These are phyloP conservation scores for Paraconiothyrium brasiliense DNA, from an alignment of 2,329 filamentous ascomycete genomes.

Conservation along the genomic window DNA sequence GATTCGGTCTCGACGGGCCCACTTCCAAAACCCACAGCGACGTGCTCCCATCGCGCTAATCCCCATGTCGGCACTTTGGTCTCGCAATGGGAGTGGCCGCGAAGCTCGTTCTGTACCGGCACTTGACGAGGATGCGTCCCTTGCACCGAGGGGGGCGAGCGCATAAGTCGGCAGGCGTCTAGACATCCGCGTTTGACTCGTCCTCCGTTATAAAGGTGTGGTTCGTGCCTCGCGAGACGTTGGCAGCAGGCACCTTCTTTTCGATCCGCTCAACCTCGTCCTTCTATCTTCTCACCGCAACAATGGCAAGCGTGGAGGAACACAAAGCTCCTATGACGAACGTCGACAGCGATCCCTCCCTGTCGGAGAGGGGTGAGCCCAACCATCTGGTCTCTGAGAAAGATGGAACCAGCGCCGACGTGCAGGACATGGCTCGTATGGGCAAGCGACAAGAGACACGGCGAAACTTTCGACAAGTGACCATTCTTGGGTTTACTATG, in stretches of 20 bases:
- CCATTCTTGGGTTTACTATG: constrained; percentile 32
- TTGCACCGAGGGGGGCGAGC: constrained; percentile 13
- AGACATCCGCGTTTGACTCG: constrained; percentile 12
- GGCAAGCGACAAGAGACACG: constrained; percentile 33
- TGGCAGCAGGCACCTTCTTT: constrained; percentile 3
- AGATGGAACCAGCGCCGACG: constrained; percentile 29
- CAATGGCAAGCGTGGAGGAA: constrained; percentile 18
- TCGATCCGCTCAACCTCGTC: background rate
- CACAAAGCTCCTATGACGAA: constrained; percentile 22
- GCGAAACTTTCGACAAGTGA: constrained; percentile 26
- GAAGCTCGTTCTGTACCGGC: constrained; percentile 5
- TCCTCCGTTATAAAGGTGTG: constrained; percentile 13
- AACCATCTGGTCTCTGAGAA: constrained; percentile 24
- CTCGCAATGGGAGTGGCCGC: constrained; percentile 15
- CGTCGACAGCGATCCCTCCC: constrained; percentile 19
- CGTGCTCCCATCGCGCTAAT: constrained; percentile 11
- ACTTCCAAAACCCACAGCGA: background rate
- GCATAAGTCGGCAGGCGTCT: constrained; percentile 16
- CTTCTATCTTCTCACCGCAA: constrained; percentile 1
- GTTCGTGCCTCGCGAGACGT: constrained; percentile 6
- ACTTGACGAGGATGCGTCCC: constrained; percentile 13
- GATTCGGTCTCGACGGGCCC: constrained; percentile 12
- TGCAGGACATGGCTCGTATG: constrained; percentile 34
- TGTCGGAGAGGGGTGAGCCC: constrained; percentile 20
- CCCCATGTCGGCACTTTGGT: constrained; percentile 13